Base-by-base conservation (phyloP, 1,284 basidiomycete genomes). In the Fomes fomentarius region DNA sequence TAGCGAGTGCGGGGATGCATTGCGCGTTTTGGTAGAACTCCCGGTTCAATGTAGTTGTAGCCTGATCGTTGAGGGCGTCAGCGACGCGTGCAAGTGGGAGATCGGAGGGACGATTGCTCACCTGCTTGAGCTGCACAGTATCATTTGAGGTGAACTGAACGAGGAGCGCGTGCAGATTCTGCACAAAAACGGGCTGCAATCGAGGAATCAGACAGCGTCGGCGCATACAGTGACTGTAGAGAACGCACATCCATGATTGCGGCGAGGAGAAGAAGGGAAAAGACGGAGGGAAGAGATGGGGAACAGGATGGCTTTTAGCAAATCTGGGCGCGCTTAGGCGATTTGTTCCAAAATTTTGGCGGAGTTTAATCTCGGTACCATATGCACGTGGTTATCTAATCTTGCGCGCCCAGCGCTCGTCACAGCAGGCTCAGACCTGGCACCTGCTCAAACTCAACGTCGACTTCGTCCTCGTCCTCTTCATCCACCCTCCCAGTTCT, bases 1-100 rank as follows among this genome's bases (percentile, higher is more conserved):
- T 89, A 59, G 94, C 93, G 34, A 99, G 84, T 25, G 93, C 94
- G 47, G 96, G 87, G 58, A 99, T 94, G 69, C 94, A 97, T 74
- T 83, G 78, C 15, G 94, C 83, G 69, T 89, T 87, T 77, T 94
- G 96, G 84, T 94, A 98, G 78, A 85, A 97, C 50, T 94, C 88
- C 61, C 86, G 87, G 74, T 96, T 96, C 53, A 99, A 81, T 65
- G 88, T 84, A 17, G 94, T 84, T 14, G 96, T 99, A 7, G 96
- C 96, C 94, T 97, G 64, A 25, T 10, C 39, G 4, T 22, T 9
- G 12, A 11, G 14, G 34, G 34, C 47, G 35, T 48, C 14, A 60
- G 48, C 17, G 33, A 24, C 19, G 9, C 8, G 21, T 24, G 8
- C 8, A 35, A 37, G 10, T 35, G 2, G 38, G 33, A 22, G 43